phyloP scores from a whole-genome alignment of 495 filamentous ascomycete genomes.

The Xylaria intraflava region DNA sequence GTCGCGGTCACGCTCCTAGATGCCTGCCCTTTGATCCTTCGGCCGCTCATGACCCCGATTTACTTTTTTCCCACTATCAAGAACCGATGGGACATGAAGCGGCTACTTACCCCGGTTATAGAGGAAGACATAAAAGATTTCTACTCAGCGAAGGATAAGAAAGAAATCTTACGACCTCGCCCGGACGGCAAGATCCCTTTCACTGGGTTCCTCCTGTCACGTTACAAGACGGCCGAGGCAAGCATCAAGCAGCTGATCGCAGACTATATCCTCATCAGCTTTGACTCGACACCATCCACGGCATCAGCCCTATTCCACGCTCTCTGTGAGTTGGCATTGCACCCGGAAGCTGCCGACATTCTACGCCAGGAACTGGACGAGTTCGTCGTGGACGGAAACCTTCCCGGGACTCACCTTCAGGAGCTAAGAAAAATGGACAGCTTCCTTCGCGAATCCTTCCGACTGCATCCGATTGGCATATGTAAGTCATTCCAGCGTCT shows the following conservation, averaged over 20 bases:
- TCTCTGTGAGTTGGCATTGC: not conserved
- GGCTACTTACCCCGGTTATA: not conserved
- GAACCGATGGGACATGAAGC: not conserved
- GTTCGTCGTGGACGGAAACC: not conserved
- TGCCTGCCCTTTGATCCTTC: not conserved
- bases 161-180: not conserved
- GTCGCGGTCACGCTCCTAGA: constrained; percentile 1
- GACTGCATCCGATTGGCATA: not conserved
- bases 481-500: not conserved
- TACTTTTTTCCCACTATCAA: not conserved
- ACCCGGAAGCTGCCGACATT: not conserved
- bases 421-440: constrained; percentile 1
- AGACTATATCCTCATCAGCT: not conserved
- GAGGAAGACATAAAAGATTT: not conserved
- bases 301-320: not conserved
- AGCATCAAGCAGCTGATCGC: not conserved
- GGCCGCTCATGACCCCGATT: not conserved
- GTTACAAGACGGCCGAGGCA: not conserved
- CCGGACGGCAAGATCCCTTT: not conserved
- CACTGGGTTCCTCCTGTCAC: not conserved
- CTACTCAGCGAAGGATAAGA: not conserved
- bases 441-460: not conserved
- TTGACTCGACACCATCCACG: not conserved
- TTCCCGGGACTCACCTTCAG: not conserved
- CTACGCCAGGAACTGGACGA: not conserved